Evolutionary conservation across 805 yeast species (phyloP), one percentile per base, ranked within the genome.

Genomic region (Candida ovalis): DNA sequence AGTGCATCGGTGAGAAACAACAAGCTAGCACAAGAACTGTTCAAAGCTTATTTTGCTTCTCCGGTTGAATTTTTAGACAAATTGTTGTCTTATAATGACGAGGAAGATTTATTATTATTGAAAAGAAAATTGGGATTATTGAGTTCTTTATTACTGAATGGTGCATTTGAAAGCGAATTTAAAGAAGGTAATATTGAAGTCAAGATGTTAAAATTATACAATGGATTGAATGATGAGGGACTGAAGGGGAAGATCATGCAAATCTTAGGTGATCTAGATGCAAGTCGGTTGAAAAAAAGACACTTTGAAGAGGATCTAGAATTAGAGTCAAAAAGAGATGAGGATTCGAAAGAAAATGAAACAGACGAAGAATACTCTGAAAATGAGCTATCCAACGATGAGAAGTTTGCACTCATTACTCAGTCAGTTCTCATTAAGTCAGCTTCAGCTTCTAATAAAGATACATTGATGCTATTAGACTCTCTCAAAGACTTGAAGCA

Each of bases 1-100:
- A 83, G 86, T 0, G 74, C 88, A 4, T 66, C 91, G 4, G 64
- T 89, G 40, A 74, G 96, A 57, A 89, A 89, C 62, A 90, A 90
- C 60, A 81, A 80, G 2, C 77, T 54, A 3, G 67, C 69, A 0
- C 61, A 59, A 40, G 39, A 47, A 7, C 43, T 40, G 3, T 53
- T 64, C 21, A 7, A 47, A 3, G 19, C 45, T 2, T 56, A 59
- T 40, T 43, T 63, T 21, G 40, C 47, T 8, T 48, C 59, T 13
- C 53, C 57, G 1, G 43, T 43, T 17, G 55, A 56, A 15, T 56
- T 59, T 36, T 30, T 61, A n/a, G 13, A 15, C 12, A 46, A 59
- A 57, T 40, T 54, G 3, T 45, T 57, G 0, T 22, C 52, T 4
- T 45, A 48, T 0, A 46, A 39, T 9, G 48, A 56, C 3, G 45